These are phyloP conservation scores for Calvatia gigantea DNA, from an alignment of 768 basidiomycete species.

Conservation along the genomic window DNA sequence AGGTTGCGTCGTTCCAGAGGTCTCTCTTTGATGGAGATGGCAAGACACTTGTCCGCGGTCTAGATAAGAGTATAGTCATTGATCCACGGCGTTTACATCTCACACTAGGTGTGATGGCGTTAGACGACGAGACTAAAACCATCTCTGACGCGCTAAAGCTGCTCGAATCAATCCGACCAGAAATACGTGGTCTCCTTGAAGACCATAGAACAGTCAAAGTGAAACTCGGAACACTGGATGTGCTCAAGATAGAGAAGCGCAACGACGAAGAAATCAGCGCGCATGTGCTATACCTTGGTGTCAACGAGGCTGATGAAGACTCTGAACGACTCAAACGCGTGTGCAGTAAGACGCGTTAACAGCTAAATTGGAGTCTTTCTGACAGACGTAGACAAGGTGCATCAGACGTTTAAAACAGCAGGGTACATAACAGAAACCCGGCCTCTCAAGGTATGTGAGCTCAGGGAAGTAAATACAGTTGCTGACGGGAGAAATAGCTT, in stretches of 20 bases:
- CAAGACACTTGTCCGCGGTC: conserved; percentile 37
- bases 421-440: conserved; percentile 43
- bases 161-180: conserved; percentile 36
- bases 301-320: conserved; percentile 28
- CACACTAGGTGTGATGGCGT: conserved; percentile 72
- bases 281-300: conserved; percentile 57
- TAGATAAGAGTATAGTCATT: conserved; percentile 60
- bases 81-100: conserved; percentile 61
- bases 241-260: conserved; percentile 30
- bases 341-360: conserved; percentile 22
- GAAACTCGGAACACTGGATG: conserved; percentile 44
- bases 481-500: conserved; percentile 25
- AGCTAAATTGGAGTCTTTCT: conserved; percentile 10
- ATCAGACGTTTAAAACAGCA: conserved; percentile 29
- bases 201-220: conserved; percentile 23
- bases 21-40: conserved; percentile 34
- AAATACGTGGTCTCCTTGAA: conserved; percentile 38
- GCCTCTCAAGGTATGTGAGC: conserved; percentile 43
- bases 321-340: conserved; percentile 23
- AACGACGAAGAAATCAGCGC: conserved; percentile 34
- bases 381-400: conserved; percentile 21
- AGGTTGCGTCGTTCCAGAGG: conserved; percentile 34
- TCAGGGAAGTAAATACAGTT: background rate
- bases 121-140: conserved; percentile 33
- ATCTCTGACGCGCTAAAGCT: conserved; percentile 40